Evolutionary conservation across 257 asterid genomes (phyloP).

Genomic region (Dorcoceras hygrometricum): DNA sequence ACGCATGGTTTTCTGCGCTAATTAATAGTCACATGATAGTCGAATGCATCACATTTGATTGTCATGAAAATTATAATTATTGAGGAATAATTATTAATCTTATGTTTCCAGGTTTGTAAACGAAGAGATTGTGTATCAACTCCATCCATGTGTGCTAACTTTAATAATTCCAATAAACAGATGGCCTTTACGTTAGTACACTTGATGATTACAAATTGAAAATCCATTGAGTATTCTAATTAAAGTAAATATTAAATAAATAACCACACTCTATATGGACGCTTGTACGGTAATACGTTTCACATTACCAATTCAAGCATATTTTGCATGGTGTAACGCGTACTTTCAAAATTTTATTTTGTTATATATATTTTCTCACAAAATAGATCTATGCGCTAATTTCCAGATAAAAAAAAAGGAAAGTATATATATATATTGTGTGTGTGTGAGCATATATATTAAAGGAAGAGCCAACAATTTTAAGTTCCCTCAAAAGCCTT

Average conservation of each 20-base stretch:
- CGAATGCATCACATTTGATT: slow-evolving; percentile 2
- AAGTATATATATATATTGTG: too few relatives aligned
- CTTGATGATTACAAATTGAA: too few relatives aligned
- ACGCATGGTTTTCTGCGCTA: not conserved
- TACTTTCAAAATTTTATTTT: too few relatives aligned
- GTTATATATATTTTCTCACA: too few relatives aligned
- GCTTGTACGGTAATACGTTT: slow-evolving; percentile 3
- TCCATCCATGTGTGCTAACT: slow-evolving; percentile 1
- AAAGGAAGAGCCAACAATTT: not conserved
- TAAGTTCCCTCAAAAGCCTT: not conserved
- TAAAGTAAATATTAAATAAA: slow-evolving; percentile 1
- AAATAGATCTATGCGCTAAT: too few relatives aligned
- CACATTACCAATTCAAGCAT: not conserved
- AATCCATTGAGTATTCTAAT: not conserved
- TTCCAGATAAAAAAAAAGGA: too few relatives aligned
- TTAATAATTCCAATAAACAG: not conserved
- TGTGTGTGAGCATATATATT: too few relatives aligned
- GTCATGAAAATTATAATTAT: too few relatives aligned
- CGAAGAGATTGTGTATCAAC: slow-evolving; percentile 13
- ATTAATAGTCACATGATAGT: slow-evolving; percentile 16
- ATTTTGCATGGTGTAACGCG: too few relatives aligned
- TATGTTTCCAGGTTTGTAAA: slow-evolving; percentile 8
- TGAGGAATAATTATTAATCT: not conserved
- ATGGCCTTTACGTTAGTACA: not conserved
- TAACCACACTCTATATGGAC: not conserved